Evolutionary conservation across 176 grass and related monocot genomes (phyloP).

Genomic region (Musa troglodytarum): DNA sequence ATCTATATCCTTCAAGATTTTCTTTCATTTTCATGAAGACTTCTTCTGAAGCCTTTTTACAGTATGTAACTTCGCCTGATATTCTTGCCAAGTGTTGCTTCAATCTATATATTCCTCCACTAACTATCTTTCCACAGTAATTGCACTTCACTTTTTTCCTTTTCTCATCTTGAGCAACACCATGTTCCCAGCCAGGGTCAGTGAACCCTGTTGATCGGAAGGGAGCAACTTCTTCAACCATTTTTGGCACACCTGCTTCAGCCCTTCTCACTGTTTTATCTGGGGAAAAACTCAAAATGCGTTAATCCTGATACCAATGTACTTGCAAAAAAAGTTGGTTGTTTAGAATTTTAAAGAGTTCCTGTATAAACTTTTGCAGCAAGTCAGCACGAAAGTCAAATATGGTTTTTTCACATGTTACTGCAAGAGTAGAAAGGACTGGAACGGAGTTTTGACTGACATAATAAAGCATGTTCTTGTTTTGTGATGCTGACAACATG

Average conservation of each 20-base stretch:
- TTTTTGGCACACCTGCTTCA: neutral
- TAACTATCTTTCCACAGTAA: slow-evolving; percentile 31
- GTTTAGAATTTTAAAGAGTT: neutral
- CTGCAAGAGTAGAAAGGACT: neutral
- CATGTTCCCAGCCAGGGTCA: slow-evolving; percentile 33
- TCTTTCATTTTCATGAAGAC: slow-evolving; percentile 21
- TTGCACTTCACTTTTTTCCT: slow-evolving; percentile 35
- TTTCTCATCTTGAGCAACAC: slow-evolving; percentile 26
- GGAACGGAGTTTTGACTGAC: neutral
- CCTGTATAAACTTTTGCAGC: neutral
- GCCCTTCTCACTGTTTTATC: neutral
- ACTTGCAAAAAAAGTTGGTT: neutral
- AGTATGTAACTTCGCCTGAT: slow-evolving; percentile 30
- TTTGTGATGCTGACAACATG: neutral
- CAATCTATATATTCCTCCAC: slow-evolving; percentile 31
- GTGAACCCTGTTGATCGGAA: slow-evolving; percentile 9
- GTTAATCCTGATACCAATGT: neutral
- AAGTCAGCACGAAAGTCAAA: neutral
- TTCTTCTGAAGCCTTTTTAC: slow-evolving; percentile 25
- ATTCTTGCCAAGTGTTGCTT: slow-evolving; percentile 39
- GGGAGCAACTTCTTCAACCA: slow-evolving; percentile 11
- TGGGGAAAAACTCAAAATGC: neutral
- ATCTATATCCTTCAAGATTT: slow-evolving; percentile 4
- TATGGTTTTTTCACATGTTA: neutral
- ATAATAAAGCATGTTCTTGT: neutral